These are phyloP conservation scores for Myriosclerotinia scirpicola DNA, from an alignment of 2,329 filamentous ascomycete species.

Conservation along the genomic window DNA sequence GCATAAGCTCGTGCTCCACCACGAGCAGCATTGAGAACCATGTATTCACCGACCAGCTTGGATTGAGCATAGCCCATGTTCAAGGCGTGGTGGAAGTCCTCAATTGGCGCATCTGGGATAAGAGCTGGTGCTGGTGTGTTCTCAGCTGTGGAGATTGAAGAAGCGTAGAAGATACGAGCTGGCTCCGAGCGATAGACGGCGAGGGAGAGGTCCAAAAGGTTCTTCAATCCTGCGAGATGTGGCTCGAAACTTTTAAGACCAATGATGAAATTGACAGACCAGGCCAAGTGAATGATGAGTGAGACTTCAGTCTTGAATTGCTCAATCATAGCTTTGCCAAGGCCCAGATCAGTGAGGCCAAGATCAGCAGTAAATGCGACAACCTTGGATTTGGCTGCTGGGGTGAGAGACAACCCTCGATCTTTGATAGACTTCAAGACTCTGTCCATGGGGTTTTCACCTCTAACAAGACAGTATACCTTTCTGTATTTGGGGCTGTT, in stretches of 20 bases:
- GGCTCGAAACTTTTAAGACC: slow-evolving; percentile 25
- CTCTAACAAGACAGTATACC: slow-evolving; percentile 55
- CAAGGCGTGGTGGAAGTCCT: slow-evolving; percentile 41
- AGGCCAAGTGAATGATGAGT: slow-evolving; percentile 32
- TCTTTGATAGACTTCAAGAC: slow-evolving; percentile 21
- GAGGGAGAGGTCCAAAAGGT: slow-evolving; percentile 23
- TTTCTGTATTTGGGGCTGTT: slow-evolving; percentile 54
- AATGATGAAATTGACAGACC: slow-evolving; percentile 25
- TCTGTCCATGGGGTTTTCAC: slow-evolving; percentile 33
- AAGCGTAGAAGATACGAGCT: slow-evolving; percentile 43
- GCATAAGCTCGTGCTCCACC: slow-evolving; percentile 41
- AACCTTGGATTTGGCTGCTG: slow-evolving; percentile 16
- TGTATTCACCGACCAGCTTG: slow-evolving; percentile 51
- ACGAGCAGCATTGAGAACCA: slow-evolving; percentile 43
- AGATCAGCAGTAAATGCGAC: slow-evolving; percentile 21
- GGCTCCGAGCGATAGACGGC: slow-evolving; percentile 36
- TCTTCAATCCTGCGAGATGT: slow-evolving; percentile 36
- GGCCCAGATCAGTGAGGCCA: slow-evolving; percentile 12
- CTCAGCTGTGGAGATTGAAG: slow-evolving; percentile 42
- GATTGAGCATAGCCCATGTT: slow-evolving; percentile 52
- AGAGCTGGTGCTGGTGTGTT: slow-evolving; percentile 36
- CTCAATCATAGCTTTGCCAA: slow-evolving; percentile 29
- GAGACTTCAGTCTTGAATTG: slow-evolving; percentile 41
- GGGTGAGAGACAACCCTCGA: slow-evolving; percentile 17
- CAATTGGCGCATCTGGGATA: slow-evolving; percentile 42